phyloP scores from a whole-genome alignment of 192 early-diverging fungal species.

The Endogone sp. region DNA sequence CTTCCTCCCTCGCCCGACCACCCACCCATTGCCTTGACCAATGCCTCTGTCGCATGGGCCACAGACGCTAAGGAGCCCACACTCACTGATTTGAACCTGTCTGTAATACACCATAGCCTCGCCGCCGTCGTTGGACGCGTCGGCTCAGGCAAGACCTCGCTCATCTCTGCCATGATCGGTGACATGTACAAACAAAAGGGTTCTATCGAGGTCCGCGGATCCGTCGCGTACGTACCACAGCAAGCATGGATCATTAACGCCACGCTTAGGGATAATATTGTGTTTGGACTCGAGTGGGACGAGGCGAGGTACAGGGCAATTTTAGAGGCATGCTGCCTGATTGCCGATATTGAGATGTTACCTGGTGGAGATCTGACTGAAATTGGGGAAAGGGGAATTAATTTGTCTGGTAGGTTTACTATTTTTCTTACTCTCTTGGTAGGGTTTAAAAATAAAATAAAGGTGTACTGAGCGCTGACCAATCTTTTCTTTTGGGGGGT shows the following conservation, averaged over 20 bases:
- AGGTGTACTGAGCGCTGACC: too few relatives aligned
- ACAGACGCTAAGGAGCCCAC: constrained; percentile 9
- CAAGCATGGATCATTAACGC: constrained; percentile 12
- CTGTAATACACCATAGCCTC: constrained; percentile 1
- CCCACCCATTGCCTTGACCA: neutral
- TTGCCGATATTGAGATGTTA: constrained; percentile 51
- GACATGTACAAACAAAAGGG: constrained; percentile 45
- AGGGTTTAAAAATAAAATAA: too few relatives aligned
- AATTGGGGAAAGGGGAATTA: constrained; percentile 41
- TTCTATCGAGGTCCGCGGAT: neutral
- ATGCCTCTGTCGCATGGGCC: constrained; percentile 5
- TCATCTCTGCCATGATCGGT: constrained; percentile 41
- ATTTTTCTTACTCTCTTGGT: too few relatives aligned
- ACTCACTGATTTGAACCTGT: neutral
- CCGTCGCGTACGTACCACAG: constrained; percentile 11
- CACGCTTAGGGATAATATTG: constrained; percentile 55
- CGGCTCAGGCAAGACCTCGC: constrained; percentile 51
- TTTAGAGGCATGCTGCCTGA: constrained; percentile 52
- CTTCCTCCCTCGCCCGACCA: neutral
- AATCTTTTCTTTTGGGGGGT: too few relatives aligned
- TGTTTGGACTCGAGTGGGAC: constrained; percentile 65
- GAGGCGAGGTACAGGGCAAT: constrained; percentile 44
- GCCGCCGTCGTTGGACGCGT: constrained; percentile 44
- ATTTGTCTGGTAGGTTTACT: too few relatives aligned
- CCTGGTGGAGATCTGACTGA: constrained; percentile 36